Conservation (phyloP, 2,329 filamentous ascomycete species). For the Verticillium alfalfae region DNA sequence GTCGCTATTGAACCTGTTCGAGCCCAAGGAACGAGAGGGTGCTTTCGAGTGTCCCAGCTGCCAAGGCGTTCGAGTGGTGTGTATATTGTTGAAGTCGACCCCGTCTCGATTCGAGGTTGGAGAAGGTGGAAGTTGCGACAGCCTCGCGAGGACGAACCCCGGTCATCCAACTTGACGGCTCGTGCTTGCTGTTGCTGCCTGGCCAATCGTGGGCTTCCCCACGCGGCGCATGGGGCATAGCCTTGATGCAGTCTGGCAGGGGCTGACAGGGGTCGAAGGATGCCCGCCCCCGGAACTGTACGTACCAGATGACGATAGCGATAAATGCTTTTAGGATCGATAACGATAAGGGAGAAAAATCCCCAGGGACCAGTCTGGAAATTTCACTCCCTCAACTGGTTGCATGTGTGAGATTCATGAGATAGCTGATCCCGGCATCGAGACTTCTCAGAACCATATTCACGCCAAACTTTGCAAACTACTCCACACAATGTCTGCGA, state of each 20-base stretch:
- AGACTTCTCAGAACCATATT: not conserved
- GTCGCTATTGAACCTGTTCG: not conserved
- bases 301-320: not conserved
- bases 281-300: not conserved
- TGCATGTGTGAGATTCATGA: not conserved
- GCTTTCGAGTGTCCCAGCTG: not conserved
- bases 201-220: not conserved
- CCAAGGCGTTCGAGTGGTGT: not conserved
- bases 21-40: not conserved
- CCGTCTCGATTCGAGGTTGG: not conserved
- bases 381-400: not conserved
- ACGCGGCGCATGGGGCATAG: not conserved
- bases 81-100: not conserved
- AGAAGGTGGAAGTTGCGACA: slow-evolving; percentile 13
- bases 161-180: slow-evolving; percentile 2
- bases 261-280: not conserved
- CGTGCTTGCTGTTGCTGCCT: slow-evolving; percentile 9
- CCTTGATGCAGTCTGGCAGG: not conserved
- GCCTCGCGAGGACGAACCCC: slow-evolving; percentile 12
- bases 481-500: slow-evolving; percentile 63
- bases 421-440: not conserved
- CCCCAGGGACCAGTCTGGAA: not conserved
- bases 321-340: not conserved
- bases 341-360: not conserved
- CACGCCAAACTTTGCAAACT: not conserved